Conservation (phyloP, 2,329 filamentous ascomycete species). For the Metarhizium guizhouense region DNA sequence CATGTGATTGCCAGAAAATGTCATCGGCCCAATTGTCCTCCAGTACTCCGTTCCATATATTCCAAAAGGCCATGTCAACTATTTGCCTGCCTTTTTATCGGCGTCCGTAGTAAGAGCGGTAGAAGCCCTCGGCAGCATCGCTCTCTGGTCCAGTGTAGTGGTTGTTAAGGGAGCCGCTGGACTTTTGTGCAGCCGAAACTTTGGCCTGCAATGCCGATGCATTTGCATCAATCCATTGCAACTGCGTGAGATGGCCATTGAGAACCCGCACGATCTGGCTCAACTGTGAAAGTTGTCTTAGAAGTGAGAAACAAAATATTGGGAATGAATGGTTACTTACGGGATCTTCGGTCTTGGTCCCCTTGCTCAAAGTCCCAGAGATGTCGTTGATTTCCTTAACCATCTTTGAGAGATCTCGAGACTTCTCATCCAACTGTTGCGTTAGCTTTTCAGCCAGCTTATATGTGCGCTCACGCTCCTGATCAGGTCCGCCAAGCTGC, state of each 20-base stretch:
- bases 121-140: slow-evolving; percentile 80
- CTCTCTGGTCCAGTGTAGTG: slow-evolving; percentile 52
- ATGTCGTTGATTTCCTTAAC: slow-evolving; percentile 97
- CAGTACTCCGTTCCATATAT: slow-evolving; percentile 5
- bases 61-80: background rate
- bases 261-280: slow-evolving; percentile 93
- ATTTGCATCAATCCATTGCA: slow-evolving; percentile 89
- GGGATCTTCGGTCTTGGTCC: slow-evolving; percentile 77
- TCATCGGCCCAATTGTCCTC: background rate
- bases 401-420: slow-evolving; percentile 87
- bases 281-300: slow-evolving; percentile 44
- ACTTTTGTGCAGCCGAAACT: slow-evolving; percentile 73
- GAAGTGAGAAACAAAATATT: slow-evolving; percentile 12
- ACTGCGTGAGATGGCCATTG: slow-evolving; percentile 82
- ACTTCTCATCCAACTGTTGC: slow-evolving; percentile 86
- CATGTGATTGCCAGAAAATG: slow-evolving; percentile 7
- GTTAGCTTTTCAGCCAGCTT: slow-evolving; percentile 91
- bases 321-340: slow-evolving; percentile 41
- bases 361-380: slow-evolving; percentile 82
- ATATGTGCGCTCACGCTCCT: slow-evolving; percentile 92
- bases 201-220: slow-evolving; percentile 74
- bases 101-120: slow-evolving; percentile 75
- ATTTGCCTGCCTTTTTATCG: slow-evolving; percentile 33
- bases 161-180: slow-evolving; percentile 52
- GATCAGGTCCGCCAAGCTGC: slow-evolving; percentile 77